Base-by-base conservation (phyloP, 306 rosid species). In the Casuarina glauca region DNA sequence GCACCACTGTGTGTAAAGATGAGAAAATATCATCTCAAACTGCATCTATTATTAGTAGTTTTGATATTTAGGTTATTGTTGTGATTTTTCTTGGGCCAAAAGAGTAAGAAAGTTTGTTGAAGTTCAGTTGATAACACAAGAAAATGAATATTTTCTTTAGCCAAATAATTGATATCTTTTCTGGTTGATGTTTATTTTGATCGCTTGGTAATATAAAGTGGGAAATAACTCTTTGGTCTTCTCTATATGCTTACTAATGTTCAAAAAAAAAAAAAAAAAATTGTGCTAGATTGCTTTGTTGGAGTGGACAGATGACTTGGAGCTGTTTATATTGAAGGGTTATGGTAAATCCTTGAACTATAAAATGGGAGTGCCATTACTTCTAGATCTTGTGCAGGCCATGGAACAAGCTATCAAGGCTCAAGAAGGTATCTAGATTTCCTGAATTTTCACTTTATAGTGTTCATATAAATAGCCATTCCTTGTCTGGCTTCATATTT, bases 361-460 rank as follows among this genome's bases (percentile, higher is more conserved):
- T 42, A 6, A 67, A 4, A 67, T 67, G 71, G 71, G 71, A 42
- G 36, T 42, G 26, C 71, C 51, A 67, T 42, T 67, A 42, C 71
- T 67, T 42, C 32, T 6, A 42, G 71, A 67, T 42, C 50, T 67
- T 41, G 17, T 67, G 32, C 36, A 67, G 42, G 48, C 50, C 71
- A 42, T 67, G 71, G 71, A 67, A n/a, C 71, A 67, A 17, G 50
- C 71, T 67, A 67, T 42, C 71, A 67, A 67, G 71, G 71, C 71
- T 5, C 71, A 67, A 67, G 71, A 67, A 67, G 71, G 71, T 67
- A 17, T 16, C 13, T 26, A 61, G 68, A 61, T 61, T 61, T 61
- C 10, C 8, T 12, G 11, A 10, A 11, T 61, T 61, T 60, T 26
- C 35, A 26, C 9, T 5, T 11, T 15, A 3, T 15, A 58, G 15